A percentile compares a stretch with the other conserved stretches of the same genome.
phyloP scores from a whole-genome alignment of 306 rosid species.

The Ammopiptanthus mongolicus region DNA sequence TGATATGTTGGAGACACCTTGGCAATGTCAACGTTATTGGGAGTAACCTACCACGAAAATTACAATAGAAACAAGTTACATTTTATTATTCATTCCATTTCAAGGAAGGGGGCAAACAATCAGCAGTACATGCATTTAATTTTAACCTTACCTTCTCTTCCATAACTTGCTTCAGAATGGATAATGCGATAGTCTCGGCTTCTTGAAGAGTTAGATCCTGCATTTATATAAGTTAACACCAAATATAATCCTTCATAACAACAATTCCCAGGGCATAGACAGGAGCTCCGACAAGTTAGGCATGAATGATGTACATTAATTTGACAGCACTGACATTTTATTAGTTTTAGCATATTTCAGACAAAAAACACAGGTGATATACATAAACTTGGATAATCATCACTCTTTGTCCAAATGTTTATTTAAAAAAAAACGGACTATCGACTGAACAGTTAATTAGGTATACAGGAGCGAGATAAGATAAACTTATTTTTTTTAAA shows the following conservation, averaged over 20 bases:
- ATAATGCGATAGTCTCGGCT: slow-evolving; percentile 95
- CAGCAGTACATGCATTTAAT: not conserved
- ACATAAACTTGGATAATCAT: not conserved
- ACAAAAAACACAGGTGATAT: not conserved
- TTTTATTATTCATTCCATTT: not conserved
- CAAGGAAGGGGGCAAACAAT: not conserved
- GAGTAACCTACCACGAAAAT: slow-evolving; percentile 63
- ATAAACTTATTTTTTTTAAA: not conserved
- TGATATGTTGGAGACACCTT: slow-evolving; percentile 86
- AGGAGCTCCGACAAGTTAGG: not conserved
- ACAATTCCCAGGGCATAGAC: not conserved
- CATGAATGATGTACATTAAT: not conserved
- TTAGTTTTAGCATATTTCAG: not conserved
- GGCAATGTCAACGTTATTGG: slow-evolving; percentile 92
- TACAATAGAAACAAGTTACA: not conserved
- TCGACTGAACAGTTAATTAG: not conserved
- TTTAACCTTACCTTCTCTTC: slow-evolving; percentile 82
- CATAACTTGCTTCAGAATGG: slow-evolving; percentile 98
- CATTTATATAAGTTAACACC: not conserved
- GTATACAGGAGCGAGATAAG: not conserved
- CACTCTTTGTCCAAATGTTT: not conserved
- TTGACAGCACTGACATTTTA: not conserved
- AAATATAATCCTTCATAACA: not conserved
- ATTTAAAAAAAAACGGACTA: not conserved
- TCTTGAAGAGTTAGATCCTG: slow-evolving; percentile 92